These are phyloP conservation scores for Ceratobasidium theobromae DNA, from an alignment of 1,284 basidiomycete genomes.

Conservation along the genomic window DNA sequence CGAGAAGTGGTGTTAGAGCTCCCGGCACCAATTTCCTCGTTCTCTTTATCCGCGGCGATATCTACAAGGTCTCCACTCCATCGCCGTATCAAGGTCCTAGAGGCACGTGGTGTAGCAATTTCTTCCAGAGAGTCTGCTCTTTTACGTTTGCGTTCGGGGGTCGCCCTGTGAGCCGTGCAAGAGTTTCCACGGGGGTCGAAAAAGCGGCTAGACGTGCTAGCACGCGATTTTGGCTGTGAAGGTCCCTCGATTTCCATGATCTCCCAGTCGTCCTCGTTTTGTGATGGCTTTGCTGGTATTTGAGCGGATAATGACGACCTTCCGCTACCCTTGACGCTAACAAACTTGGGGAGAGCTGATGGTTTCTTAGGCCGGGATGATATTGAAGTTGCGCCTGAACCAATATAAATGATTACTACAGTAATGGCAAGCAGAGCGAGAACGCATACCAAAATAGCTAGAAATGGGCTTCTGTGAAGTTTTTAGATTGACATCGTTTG, in stretches of 20 bases:
- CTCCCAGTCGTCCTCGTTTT: conserved; percentile 30
- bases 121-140: conserved; percentile 47
- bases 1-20: conserved; percentile 5
- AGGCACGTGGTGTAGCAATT: conserved; percentile 29
- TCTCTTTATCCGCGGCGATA: conserved; percentile 15
- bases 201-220: conserved; percentile 29
- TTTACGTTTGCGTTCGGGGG: conserved; percentile 45
- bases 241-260: conserved; percentile 18
- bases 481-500: conserved; percentile 53
- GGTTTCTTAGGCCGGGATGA: conserved; percentile 31
- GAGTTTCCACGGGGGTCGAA: conserved; percentile 32
- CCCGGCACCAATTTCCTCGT: not conserved
- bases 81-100: conserved; percentile 37
- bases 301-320: conserved; percentile 14
- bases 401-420: not conserved
- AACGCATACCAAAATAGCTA: conserved; percentile 20
- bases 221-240: not conserved
- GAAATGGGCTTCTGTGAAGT: conserved; percentile 36
- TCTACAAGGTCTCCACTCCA: conserved; percentile 33
- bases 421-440: conserved; percentile 7
- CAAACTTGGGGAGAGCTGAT: not conserved
- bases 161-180: conserved; percentile 43
- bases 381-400: conserved; percentile 35
- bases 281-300: conserved; percentile 4
- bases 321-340: conserved; percentile 26